Evolutionary conservation across 1,284 basidiomycete genomes (phyloP).

Genomic region (Cryptococcus jaspeensis): DNA sequence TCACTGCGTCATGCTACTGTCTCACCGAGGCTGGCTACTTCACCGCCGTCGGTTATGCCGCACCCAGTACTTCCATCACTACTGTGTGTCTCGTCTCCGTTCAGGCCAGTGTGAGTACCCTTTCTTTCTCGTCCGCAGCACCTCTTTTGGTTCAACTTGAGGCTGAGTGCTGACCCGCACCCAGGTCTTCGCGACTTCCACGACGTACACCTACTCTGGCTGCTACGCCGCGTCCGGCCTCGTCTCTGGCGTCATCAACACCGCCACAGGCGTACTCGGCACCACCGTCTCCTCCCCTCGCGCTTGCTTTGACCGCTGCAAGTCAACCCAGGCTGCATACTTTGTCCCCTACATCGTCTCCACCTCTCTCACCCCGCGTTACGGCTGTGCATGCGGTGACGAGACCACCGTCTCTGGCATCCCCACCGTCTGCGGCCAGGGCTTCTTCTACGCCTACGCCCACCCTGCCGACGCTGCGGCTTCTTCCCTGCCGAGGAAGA

Average conservation of each 20-base stretch:
- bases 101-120: too few species aligned
- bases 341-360: slow-evolving; percentile 2
- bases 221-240: slow-evolving; percentile 3
- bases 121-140: too few species aligned
- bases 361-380: slow-evolving; percentile 2
- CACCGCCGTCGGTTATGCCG: too few species aligned
- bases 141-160: too few species aligned
- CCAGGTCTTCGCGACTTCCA: background rate
- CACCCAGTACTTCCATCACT: too few species aligned
- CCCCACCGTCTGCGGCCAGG: slow-evolving; percentile 1
- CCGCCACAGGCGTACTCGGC: slow-evolving; percentile 1
- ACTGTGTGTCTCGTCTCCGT: too few species aligned
- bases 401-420: background rate
- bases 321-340: slow-evolving; percentile 3
- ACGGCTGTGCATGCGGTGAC: slow-evolving; percentile 14
- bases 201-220: slow-evolving; percentile 7
- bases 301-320: slow-evolving; percentile 11
- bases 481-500: slow-evolving; percentile 5
- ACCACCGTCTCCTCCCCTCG: slow-evolving; percentile 4
- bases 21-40: too few species aligned
- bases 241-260: background rate
- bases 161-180: background rate
- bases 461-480: slow-evolving; percentile 9
- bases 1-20: too few species aligned
- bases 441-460: slow-evolving; percentile 6